Base-by-base conservation (phyloP, 2,329 filamentous ascomycete species). In the Didymella pinodella region DNA sequence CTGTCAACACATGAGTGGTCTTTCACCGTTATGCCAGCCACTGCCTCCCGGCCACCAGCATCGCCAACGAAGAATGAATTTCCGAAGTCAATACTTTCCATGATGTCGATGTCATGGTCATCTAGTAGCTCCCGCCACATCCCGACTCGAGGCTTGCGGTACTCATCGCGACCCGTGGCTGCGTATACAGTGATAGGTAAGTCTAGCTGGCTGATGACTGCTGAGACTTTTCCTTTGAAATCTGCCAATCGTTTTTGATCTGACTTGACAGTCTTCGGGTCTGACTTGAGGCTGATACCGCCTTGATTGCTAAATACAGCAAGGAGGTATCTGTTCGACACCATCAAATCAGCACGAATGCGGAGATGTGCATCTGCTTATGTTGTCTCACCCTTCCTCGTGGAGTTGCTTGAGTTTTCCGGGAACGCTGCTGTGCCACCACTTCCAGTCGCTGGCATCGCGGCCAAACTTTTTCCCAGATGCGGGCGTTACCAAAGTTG, bases 301-400 rank as follows among this genome's bases (percentile, higher is more conserved):
- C 84, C 93, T 77, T 99, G 95, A 75, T 99, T 99, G 62, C 91
- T 96, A 48, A 99, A 79, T 47, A 98, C 86, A 18, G 92, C 85
- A 12, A 98, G 78, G 45, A 85, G 85, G 76, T 91, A 96, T 29
- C 90, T 91, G 68, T 32, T 47, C 40, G 36, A 45, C 7, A 38
- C 16, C 3, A 20, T 31, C 29, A 22, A 18, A 45, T 68, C 43
- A 69, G 60, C 48, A 54, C 36, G 44, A 25, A 43, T 31, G 31
- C 28, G 12, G 16, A 44, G 16, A 43, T 25, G 20, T 31, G 38
- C 51, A 50, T 32, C 50, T 29, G 34, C 53, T 36, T 11, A 40
- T 18, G 50, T 34, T 54, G 63, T 62, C 67, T 38, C 78, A 91
- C 85, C 88, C 92, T 65, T 95, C 85, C 11, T 86, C 81, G 69